These are phyloP conservation scores for Coccomyxa sp. DNA, from an alignment of 139 green algal species.

Conservation along the genomic window DNA sequence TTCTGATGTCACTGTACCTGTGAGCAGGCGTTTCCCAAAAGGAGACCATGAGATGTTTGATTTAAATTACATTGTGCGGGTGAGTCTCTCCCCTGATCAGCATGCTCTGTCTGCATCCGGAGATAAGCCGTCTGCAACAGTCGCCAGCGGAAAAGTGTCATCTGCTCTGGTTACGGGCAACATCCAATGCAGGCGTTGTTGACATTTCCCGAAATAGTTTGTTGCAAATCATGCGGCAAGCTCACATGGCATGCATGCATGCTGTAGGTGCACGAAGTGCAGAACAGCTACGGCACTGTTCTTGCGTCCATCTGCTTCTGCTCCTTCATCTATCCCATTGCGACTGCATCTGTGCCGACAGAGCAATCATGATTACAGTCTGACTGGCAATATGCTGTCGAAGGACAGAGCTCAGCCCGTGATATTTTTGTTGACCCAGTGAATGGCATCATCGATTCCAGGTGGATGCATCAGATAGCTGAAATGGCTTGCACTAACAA, in stretches of 20 bases:
- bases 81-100: neutral
- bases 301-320: constrained; percentile 2
- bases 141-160: neutral
- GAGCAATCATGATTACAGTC: neutral
- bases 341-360: neutral
- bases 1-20: neutral
- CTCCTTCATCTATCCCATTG: neutral
- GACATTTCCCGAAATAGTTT: neutral
- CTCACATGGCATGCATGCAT: neutral
- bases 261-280: neutral
- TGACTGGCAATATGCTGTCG: too few relatives aligned
- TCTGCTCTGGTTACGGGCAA: neutral
- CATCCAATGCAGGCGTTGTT: neutral
- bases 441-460: too few relatives aligned
- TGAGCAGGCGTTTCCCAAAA: neutral
- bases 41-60: neutral
- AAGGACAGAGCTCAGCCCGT: too few relatives aligned
- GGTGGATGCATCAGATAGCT: too few relatives aligned
- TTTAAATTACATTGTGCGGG: neutral
- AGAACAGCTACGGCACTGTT: neutral
- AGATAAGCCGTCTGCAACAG: neutral
- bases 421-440: too few relatives aligned
- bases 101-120: neutral
- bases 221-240: neutral
- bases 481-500: too few relatives aligned